Conservation (phyloP, 2,329 filamentous ascomycete species). For the Botryotinia globosa region DNA sequence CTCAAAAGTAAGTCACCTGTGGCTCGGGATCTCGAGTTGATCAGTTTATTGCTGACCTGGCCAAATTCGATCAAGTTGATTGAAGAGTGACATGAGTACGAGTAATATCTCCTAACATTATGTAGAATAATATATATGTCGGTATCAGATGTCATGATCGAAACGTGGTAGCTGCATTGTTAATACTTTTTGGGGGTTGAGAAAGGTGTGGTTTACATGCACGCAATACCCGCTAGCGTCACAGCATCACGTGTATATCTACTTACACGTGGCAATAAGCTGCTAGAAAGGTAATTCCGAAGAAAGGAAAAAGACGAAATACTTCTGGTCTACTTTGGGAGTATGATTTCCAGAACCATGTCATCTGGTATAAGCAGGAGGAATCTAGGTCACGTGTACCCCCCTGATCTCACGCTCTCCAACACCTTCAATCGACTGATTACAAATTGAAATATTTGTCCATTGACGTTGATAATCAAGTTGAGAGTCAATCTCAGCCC, state of each 20-base stretch:
- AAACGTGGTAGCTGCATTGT: too few relatives aligned
- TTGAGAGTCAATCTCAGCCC: too few relatives aligned
- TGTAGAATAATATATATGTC: fast-evolving
- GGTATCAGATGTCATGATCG: too few relatives aligned
- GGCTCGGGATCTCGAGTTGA: too few relatives aligned
- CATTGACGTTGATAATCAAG: too few relatives aligned
- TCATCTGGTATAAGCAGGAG: neutral
- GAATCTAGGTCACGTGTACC: too few relatives aligned
- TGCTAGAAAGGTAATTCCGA: neutral
- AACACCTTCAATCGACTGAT: neutral
- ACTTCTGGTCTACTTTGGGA: neutral
- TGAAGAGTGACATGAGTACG: too few relatives aligned
- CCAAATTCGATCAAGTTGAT: too few relatives aligned
- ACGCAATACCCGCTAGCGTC: neutral
- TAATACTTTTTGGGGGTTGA: too few relatives aligned
- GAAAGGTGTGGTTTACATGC: neutral
- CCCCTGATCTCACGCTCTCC: neutral
- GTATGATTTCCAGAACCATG: neutral
- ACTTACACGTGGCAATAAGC: neutral
- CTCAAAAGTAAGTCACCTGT: too few relatives aligned
- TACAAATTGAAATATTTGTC: too few relatives aligned
- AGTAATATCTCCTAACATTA: fast-evolving
- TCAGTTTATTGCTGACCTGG: too few relatives aligned
- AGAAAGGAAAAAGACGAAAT: neutral
- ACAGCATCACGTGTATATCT: neutral